Conservation (phyloP, 768 basidiomycete genomes). For the Leccinum subtestaceum region DNA sequence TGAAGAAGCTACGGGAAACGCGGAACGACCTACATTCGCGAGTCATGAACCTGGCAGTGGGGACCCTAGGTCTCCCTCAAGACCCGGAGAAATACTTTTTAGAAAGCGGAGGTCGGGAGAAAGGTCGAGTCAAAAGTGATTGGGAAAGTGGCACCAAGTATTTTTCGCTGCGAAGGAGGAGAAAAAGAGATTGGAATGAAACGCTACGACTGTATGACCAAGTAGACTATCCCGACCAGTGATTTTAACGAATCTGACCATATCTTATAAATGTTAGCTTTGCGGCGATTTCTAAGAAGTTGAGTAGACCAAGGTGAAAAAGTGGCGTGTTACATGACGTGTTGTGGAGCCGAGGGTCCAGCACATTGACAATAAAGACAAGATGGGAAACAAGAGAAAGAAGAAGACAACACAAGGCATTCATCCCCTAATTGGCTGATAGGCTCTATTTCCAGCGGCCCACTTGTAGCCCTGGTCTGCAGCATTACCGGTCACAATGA, state of each 20-base stretch:
- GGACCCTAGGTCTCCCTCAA: slow-evolving; percentile 57
- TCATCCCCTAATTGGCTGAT: slow-evolving; percentile 38
- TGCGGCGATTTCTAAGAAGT: not conserved
- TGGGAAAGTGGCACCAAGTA: slow-evolving; percentile 76
- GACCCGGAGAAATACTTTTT: slow-evolving; percentile 69
- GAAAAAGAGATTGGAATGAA: slow-evolving; percentile 91
- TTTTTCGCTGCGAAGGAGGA: slow-evolving; percentile 72
- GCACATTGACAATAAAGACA: not conserved
- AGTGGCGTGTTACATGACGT: not conserved
- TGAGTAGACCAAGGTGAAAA: not conserved
- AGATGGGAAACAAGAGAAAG: not conserved
- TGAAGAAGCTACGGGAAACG: slow-evolving; percentile 51
- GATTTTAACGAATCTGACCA: slow-evolving; percentile 8
- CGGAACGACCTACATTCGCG: slow-evolving; percentile 61
- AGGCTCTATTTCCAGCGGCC: slow-evolving; percentile 76
- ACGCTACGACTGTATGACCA: slow-evolving; percentile 77
- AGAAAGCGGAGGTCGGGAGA: slow-evolving; percentile 58
- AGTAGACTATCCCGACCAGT: slow-evolving; percentile 74
- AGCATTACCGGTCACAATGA: slow-evolving; percentile 60
- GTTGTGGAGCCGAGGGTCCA: not conserved
- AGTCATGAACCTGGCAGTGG: slow-evolving; percentile 62
- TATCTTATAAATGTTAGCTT: not conserved
- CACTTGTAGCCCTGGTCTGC: slow-evolving; percentile 51
- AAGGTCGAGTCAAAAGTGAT: slow-evolving; percentile 58
- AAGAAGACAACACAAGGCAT: not conserved